phyloP scores from a whole-genome alignment of 2,329 filamentous ascomycete species.

The Ceratocystis lukuohia region DNA sequence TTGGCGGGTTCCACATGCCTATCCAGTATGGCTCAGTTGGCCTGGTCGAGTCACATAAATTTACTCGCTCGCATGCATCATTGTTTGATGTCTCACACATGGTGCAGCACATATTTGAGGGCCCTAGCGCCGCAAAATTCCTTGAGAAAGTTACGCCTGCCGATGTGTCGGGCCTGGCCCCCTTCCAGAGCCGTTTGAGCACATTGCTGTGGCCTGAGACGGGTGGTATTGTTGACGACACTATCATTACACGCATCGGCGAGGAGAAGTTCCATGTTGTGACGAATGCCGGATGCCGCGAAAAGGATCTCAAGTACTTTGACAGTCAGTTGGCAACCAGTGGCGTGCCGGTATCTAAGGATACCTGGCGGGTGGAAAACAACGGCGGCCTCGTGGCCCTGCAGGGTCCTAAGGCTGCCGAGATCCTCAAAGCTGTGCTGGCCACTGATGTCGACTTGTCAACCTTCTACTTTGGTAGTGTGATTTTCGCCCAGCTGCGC shows the following conservation, averaged over 20 bases:
- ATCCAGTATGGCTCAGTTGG: conserved; percentile 70
- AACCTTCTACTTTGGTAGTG: conserved; percentile 70
- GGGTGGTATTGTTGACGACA: conserved; percentile 91
- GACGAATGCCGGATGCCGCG: conserved; percentile 82
- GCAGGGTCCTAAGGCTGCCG: conserved; percentile 67
- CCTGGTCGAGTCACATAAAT: conserved; percentile 74
- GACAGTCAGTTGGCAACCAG: conserved; percentile 52
- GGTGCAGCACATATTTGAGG: conserved; percentile 78
- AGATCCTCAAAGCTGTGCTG: conserved; percentile 54
- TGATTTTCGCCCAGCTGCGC: conserved; percentile 50
- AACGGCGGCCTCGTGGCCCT: conserved; percentile 72
- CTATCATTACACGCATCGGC: conserved; percentile 70
- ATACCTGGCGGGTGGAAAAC: conserved; percentile 56
- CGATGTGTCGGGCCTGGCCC: conserved; percentile 47
- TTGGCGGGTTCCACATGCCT: conserved; percentile 85
- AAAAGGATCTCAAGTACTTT: conserved; percentile 76
- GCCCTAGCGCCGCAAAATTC: conserved; percentile 66
- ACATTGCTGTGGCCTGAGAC: conserved; percentile 64
- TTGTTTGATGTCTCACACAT: conserved; percentile 96
- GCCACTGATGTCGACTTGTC: conserved; percentile 43
- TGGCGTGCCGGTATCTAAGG: conserved; percentile 36
- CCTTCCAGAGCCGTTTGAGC: conserved; percentile 68
- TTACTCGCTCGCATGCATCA: conserved; percentile 76
- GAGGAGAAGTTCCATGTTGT: conserved; percentile 77
- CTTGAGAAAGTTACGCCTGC: conserved; percentile 75